Conservation (phyloP, 208 protist genomes). For the Trypanosomatidae sp. region DNA sequence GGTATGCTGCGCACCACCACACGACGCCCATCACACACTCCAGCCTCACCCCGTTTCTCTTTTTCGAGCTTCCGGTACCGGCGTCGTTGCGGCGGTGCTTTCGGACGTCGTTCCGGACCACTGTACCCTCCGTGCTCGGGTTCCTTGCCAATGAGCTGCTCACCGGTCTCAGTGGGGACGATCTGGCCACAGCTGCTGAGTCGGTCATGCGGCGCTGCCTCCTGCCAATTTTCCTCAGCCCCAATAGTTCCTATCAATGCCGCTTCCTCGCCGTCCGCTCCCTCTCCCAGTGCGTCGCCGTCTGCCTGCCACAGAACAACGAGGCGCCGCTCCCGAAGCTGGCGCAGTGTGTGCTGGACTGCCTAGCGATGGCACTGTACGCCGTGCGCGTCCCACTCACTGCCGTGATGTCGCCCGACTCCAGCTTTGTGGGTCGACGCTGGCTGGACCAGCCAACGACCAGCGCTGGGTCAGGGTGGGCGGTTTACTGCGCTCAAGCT, state of each 20-base stretch:
- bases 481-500: conserved; percentile 16
- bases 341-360: conserved; percentile 38
- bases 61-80: conserved; percentile 58
- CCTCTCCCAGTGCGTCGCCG: conserved; percentile 56
- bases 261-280: conserved; percentile 47
- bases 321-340: conserved; percentile 11
- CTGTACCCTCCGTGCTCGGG: conserved; percentile 58
- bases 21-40: conserved; percentile 34
- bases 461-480: conserved; percentile 6
- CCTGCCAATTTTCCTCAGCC: conserved; percentile 61
- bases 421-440: conserved; percentile 19
- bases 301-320: conserved; percentile 38
- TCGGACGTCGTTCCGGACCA: conserved; percentile 55
- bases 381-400: conserved; percentile 21
- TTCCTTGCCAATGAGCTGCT: conserved; percentile 71
- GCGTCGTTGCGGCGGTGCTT: conserved; percentile 70
- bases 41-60: conserved; percentile 43
- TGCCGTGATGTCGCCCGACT: conserved; percentile 11
- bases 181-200: conserved; percentile 28
- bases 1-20: conserved; percentile 32
- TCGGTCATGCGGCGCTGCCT: conserved; percentile 73
- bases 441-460: conserved; percentile 13
- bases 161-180: conserved; percentile 25
- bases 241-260: conserved; percentile 28
- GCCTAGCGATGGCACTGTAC: conserved; percentile 26